Percentiles rank a stretch among this genome's conserved stretches.
These are phyloP conservation scores for Taphrina deformans DNA, from an alignment of 1,139 yeast genomes.

Conservation along the genomic window DNA sequence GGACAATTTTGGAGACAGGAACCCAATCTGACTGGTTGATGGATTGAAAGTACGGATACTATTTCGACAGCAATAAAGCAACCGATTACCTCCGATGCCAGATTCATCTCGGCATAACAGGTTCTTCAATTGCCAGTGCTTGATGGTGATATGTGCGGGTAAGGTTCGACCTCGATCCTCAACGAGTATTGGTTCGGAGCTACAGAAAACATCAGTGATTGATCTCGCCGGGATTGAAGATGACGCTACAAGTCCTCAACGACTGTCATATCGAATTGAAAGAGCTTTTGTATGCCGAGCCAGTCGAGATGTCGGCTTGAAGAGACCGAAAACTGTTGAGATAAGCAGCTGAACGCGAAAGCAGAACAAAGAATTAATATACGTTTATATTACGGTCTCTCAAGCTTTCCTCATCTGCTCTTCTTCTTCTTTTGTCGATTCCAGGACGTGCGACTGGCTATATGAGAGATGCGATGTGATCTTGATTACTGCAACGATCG, in stretches of 20 bases:
- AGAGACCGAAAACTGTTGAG: not conserved
- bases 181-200: not conserved
- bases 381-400: not conserved
- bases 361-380: not conserved
- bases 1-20: slow-evolving; percentile 10
- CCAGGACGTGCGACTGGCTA: too few relatives aligned
- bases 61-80: slow-evolving; percentile 24
- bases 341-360: not conserved
- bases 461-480: too few relatives aligned
- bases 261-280: not conserved
- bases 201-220: too few relatives aligned
- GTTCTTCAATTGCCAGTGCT: slow-evolving; percentile 29
- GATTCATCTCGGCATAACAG: slow-evolving; percentile 23
- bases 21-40: not conserved
- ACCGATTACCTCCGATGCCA: not conserved
- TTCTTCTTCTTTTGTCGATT: not conserved
- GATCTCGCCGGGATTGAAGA: too few relatives aligned
- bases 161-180: slow-evolving; percentile 2
- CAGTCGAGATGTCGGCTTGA: not conserved
- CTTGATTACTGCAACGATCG: too few relatives aligned
- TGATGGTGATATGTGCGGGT: slow-evolving; percentile 11
- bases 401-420: not conserved
- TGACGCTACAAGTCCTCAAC: slow-evolving; percentile 1
- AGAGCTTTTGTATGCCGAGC: not conserved
- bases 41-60: slow-evolving; percentile 20